Base-by-base conservation (phyloP, 306 rosid genomes). In the Vigna mungo region DNA sequence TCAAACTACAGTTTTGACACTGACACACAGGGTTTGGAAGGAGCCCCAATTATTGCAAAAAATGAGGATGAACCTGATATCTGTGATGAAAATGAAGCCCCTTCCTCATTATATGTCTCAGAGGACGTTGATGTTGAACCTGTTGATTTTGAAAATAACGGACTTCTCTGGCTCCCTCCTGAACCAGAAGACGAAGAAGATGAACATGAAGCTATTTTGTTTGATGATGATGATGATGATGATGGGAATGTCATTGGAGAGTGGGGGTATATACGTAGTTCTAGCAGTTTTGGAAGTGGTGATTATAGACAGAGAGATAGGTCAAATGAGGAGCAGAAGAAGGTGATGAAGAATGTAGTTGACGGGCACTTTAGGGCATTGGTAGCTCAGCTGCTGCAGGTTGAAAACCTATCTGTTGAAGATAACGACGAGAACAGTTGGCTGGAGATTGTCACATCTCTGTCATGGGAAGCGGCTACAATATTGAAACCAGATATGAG, bases 381-480 rank as follows among this genome's bases (percentile, higher is more conserved):
- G 85, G 91, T 96, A 54, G 68, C 97, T 82, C 98, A 96, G 87
- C 96, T 96, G 56, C 84, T 96, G 83, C 87, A 86, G 86, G 98
- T 88, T 71, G 98, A 96, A 76, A 86, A 96, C 85, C 81, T 96
- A 77, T 89, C 94, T 41, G 53, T 91, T 2, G 91, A 88, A 79
- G 94, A 85, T 53, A 76, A 89, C 74, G 86, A 81, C 58, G 34
- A 49, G 54, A 87, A 89, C 76, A 80, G 89, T 83, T 96, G 99
- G 99, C 83, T 96, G 89, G 98, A 92, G 78, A 92, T 92, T 56
- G 85, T 96, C 76, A 89, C 96, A 44, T 84, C 87, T 79, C 86
- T 96, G 16, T 92, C 99, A 62, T 96, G 96, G 97, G 99, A 96
- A 86, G 99, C 94, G 72, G 99, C 99, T 74, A 84, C 97, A 44